phyloP scores from a whole-genome alignment of 768 basidiomycete genomes.

The Boletus patriciae region DNA sequence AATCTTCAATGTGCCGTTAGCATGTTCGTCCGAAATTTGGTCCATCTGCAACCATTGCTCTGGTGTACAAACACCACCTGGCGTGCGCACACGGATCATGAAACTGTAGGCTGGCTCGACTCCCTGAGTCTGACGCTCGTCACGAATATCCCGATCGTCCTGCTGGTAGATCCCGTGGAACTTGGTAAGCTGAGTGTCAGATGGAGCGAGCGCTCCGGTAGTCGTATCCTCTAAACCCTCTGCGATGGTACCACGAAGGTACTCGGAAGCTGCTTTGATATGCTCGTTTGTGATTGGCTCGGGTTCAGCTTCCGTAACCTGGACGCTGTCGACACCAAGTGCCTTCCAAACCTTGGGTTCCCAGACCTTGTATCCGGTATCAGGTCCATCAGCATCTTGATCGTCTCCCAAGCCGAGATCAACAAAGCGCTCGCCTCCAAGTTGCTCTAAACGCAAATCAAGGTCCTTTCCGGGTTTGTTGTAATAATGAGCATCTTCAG shows the following conservation, averaged over 20 bases:
- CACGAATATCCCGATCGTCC: conserved; percentile 97
- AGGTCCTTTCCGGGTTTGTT: conserved; percentile 96
- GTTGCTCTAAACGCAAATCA: conserved; percentile 70
- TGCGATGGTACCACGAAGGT: conserved; percentile 90
- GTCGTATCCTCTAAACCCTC: conserved; percentile 85
- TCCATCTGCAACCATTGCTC: conserved; percentile 96
- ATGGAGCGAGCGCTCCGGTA: conserved; percentile 88
- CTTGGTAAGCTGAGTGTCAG: conserved; percentile 94
- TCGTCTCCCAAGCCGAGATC: conserved; percentile 89
- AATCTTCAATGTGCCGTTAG: conserved; percentile 91
- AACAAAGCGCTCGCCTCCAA: conserved; percentile 77
- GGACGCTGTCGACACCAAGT: conserved; percentile 85
- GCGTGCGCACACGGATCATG: conserved; percentile 98
- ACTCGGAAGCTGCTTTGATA: conserved; percentile 95
- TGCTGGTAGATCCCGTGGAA: conserved; percentile 97
- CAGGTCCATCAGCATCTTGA: conserved; percentile 93
- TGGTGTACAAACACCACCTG: conserved; percentile 91
- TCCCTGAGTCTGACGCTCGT: conserved; percentile 89
- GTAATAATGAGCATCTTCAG: conserved; percentile 97
- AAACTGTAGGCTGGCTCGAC: conserved; percentile 95
- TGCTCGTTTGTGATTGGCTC: conserved; percentile 99
- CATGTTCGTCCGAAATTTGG: conserved; percentile 94
- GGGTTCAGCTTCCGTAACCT: conserved; percentile 89
- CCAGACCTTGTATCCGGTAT: conserved; percentile 97
- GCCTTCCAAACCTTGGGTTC: conserved; percentile 93